Evolutionary conservation across 1,284 basidiomycete species (phyloP), one percentile per base, ranked within the genome.

Genomic region (Pholiota adiposa): DNA sequence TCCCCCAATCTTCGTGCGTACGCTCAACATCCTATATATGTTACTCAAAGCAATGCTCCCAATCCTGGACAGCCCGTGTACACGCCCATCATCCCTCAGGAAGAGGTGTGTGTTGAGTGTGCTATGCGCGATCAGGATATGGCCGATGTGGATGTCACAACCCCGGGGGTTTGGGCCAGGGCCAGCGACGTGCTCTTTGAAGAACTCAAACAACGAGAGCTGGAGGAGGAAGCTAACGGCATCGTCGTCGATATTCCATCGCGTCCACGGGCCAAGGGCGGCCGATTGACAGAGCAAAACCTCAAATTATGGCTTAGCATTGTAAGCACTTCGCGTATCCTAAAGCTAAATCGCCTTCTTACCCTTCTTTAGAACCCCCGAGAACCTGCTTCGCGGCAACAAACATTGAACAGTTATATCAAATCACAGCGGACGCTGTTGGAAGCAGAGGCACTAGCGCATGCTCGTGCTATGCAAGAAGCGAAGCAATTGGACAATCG

Each of bases 111-210:
- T 70, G 82, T 98, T 51, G 97, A 99, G 77, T 99, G 97, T 74
- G 94, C 97, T 69, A 99, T 99, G 97, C 90, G 97, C 44, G 97
- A 99, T 77, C 89, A 97, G 71, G 97, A 99, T 72, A 95, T 99
- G 92, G 94, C 92, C 34, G 97, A 98, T 74, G 94, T 99, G 27
- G 85, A 92, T 71, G 97, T 98, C 21, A 84, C 89, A 1, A 88
- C 90, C 29, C 86, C 89, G 4, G 94, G 94, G 0, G 83, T 93
- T 14, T 99, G 97, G 97, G 94, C 93, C 0, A 83, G 97, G 36
- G 89, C 90, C 67, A 96, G 93, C 71, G 97, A 99, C 72, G 86
- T 82, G 6, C 80, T 84, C 38, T 97, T 87, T 64, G 85, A 93
- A 48, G 95, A 98, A 49, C 80, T 97, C 29, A 78, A 90, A 65